These are phyloP conservation scores for Ustilaginoidea virens DNA, from an alignment of 2,329 filamentous ascomycete species.

Conservation along the genomic window DNA sequence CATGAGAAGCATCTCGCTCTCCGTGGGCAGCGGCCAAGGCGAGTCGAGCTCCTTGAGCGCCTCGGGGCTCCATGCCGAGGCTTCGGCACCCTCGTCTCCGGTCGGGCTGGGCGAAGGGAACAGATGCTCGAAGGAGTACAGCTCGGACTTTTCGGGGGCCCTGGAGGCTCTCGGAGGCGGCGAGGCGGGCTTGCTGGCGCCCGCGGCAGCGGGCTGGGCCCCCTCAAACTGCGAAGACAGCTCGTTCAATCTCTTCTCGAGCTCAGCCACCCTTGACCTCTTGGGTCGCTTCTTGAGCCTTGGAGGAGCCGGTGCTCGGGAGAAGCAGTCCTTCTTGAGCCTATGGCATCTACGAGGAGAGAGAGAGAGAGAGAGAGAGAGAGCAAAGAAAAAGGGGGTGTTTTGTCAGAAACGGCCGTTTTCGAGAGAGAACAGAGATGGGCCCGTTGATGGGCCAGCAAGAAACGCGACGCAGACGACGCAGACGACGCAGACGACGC, in stretches of 20 bases:
- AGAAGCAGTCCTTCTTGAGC: conserved; percentile 29
- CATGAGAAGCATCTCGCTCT: conserved; percentile 24
- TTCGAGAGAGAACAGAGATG: too few species aligned
- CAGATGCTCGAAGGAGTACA: conserved; percentile 18
- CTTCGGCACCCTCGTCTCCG: conserved; percentile 8
- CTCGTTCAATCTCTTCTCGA: conserved; percentile 34
- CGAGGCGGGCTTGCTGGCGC: conserved; percentile 3
- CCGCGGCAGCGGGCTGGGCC: conserved; percentile 7
- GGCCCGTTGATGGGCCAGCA: too few species aligned
- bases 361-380: neutral
- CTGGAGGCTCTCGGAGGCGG: conserved; percentile 3
- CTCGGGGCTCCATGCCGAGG: conserved; percentile 9
- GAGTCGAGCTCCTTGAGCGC: conserved; percentile 12
- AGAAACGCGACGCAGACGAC: too few species aligned
- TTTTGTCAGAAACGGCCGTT: too few species aligned
- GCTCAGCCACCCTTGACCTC: conserved; percentile 32
- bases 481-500: too few species aligned
- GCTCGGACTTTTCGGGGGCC: conserved; percentile 7
- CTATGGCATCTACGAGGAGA: conserved; percentile 26
- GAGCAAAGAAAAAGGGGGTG: conserved; percentile 1
- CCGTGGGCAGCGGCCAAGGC: conserved; percentile 25
- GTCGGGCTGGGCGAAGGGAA: conserved; percentile 16
- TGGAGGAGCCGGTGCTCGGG: conserved; percentile 30
- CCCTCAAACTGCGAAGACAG: conserved; percentile 28
- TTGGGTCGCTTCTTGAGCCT: conserved; percentile 30